phyloP scores from a whole-genome alignment of 2,329 filamentous ascomycete genomes.

The Colletotrichum falcatum region DNA sequence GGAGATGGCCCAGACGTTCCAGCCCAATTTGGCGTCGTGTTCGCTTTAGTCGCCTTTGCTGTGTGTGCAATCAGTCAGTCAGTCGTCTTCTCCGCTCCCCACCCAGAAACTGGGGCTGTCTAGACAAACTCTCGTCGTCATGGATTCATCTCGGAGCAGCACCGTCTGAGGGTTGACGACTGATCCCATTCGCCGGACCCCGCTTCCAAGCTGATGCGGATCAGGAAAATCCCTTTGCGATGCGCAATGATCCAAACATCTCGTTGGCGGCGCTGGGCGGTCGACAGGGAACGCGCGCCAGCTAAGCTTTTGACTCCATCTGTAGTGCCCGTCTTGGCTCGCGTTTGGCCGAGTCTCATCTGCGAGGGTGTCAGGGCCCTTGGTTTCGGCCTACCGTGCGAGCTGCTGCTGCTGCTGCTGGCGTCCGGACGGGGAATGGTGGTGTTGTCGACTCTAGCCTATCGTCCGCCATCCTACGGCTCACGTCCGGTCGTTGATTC shows the following conservation, averaged over 20 bases:
- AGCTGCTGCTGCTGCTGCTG: neutral
- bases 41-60: neutral
- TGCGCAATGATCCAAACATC: slow-evolving; percentile 7
- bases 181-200: slow-evolving; percentile 4
- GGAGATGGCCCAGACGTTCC: neutral
- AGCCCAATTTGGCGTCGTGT: neutral
- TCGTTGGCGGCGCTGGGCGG: neutral
- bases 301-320: slow-evolving; percentile 11
- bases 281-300: slow-evolving; percentile 8
- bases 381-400: neutral
- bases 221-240: slow-evolving; percentile 1
- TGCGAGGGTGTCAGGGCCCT: slow-evolving; percentile 10
- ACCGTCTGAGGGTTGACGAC: slow-evolving; percentile 5
- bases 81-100: neutral
- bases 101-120: neutral
- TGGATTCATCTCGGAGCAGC: slow-evolving; percentile 14
- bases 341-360: slow-evolving; percentile 17
- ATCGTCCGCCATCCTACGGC: slow-evolving; percentile 10
- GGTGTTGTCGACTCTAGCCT: neutral
- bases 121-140: slow-evolving; percentile 17
- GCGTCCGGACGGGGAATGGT: slow-evolving; percentile 15
- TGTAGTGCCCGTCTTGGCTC: slow-evolving; percentile 14
- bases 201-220: slow-evolving; percentile 7
- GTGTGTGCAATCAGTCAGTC: neutral
- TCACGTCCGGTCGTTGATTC: neutral